These are phyloP conservation scores for Phytophthora capsici DNA, from an alignment of 352 stramenopile species.

Conservation along the genomic window DNA sequence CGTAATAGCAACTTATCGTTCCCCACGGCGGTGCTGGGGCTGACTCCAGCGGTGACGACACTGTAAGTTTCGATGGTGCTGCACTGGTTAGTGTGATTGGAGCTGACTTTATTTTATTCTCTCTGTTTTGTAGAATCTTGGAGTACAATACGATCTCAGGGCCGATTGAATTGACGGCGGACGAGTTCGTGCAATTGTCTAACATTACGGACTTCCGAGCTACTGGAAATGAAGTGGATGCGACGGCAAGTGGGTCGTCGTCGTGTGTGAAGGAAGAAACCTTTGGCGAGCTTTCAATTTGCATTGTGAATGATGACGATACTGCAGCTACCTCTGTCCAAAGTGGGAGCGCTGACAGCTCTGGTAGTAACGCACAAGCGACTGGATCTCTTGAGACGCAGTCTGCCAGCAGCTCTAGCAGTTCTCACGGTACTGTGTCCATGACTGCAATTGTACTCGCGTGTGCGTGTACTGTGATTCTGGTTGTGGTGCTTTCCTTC, in stretches of 20 bases:
- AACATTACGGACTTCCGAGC: constrained; percentile 43
- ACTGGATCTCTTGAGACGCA: constrained; percentile 26
- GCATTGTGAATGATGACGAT: constrained; percentile 33
- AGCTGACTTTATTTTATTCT: constrained; percentile 16
- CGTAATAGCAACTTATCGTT: constrained; percentile 55
- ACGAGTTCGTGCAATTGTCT: constrained; percentile 33
- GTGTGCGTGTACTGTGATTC: constrained; percentile 28
- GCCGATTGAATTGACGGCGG: constrained; percentile 41
- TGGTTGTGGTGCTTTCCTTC: constrained; percentile 43
- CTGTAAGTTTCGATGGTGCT: constrained; percentile 30
- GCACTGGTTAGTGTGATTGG: background rate
- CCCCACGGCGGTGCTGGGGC: constrained; percentile 42
- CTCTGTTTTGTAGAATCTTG: constrained; percentile 34
- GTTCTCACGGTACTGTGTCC: constrained; percentile 7
- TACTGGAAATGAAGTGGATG: constrained; percentile 39
- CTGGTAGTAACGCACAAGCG: constrained; percentile 5
- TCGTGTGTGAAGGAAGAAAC: constrained; percentile 39
- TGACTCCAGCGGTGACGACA: constrained; percentile 37
- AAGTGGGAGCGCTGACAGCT: constrained; percentile 4
- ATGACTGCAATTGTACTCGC: constrained; percentile 33
- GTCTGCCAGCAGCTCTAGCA: constrained; percentile 13
- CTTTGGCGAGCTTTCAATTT: constrained; percentile 38
- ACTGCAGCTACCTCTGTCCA: constrained; percentile 7
- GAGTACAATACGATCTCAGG: constrained; percentile 46
- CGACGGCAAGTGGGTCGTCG: constrained; percentile 13